Conservation (phyloP, 2,329 filamentous ascomycete genomes). For the Aureobasidium namibiae region DNA sequence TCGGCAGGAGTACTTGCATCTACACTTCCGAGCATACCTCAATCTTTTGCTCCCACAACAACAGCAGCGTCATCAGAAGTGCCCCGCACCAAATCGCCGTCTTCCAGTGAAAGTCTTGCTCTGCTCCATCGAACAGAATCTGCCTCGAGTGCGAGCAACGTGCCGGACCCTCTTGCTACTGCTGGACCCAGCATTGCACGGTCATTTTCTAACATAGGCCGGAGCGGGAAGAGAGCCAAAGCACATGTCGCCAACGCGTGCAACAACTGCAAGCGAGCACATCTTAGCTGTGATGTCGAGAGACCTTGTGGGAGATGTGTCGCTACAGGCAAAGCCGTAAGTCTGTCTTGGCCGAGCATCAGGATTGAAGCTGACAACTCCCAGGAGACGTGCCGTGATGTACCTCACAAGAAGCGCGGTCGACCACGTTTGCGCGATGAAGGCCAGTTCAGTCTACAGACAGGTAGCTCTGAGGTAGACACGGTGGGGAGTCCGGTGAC, state of each 20-base stretch:
- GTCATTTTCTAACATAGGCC: slow-evolving; percentile 9
- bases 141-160: slow-evolving; percentile 2
- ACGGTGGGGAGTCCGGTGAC: background rate
- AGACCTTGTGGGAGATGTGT: slow-evolving; percentile 71
- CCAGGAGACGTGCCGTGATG: slow-evolving; percentile 70
- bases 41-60: background rate
- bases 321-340: slow-evolving; percentile 62
- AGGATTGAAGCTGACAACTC: background rate
- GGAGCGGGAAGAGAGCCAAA: slow-evolving; percentile 25
- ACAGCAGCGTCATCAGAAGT: background rate
- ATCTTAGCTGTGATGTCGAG: slow-evolving; percentile 60
- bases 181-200: slow-evolving; percentile 6
- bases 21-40: background rate
- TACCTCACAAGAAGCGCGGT: slow-evolving; percentile 79
- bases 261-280: slow-evolving; percentile 76
- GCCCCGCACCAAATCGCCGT: slow-evolving; percentile 5
- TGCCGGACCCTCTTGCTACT: slow-evolving; percentile 2
- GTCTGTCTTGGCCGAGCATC: slow-evolving; percentile 16
- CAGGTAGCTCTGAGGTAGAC: background rate
- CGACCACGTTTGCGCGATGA: slow-evolving; percentile 70
- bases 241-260: slow-evolving; percentile 79
- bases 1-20: background rate
- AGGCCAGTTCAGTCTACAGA: slow-evolving; percentile 13
- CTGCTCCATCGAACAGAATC: slow-evolving; percentile 3
- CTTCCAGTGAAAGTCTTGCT: slow-evolving; percentile 19